Percentiles rank a stretch among this genome's conserved stretches.
These are phyloP conservation scores for Agaricus subrufescens DNA, from an alignment of 768 basidiomycete genomes.

Conservation along the genomic window DNA sequence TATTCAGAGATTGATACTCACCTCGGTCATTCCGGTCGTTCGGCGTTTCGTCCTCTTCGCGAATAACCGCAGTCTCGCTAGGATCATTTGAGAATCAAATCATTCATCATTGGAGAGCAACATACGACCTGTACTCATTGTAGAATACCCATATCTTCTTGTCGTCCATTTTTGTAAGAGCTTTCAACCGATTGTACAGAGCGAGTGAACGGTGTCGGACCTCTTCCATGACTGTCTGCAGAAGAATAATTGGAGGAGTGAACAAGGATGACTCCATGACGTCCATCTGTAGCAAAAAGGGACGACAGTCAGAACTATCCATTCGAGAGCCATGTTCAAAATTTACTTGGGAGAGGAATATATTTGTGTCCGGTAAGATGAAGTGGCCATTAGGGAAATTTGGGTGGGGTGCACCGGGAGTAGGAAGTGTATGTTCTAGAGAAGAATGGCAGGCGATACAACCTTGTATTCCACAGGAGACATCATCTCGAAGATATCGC, in stretches of 20 bases:
- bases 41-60: conserved; percentile 75
- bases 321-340: background rate
- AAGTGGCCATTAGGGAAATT: conserved; percentile 67
- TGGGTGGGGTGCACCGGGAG: conserved; percentile 55
- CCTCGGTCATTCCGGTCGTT: conserved; percentile 97
- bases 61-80: conserved; percentile 77
- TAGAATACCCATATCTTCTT: conserved; percentile 84
- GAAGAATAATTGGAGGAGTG: conserved; percentile 75
- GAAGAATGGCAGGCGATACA: conserved; percentile 58
- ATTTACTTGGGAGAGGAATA: conserved; percentile 83
- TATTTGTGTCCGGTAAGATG: conserved; percentile 91
- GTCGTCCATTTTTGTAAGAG: conserved; percentile 79
- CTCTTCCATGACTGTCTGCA: conserved; percentile 96
- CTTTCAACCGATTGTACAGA: conserved; percentile 87
- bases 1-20: conserved; percentile 21
- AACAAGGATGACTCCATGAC: conserved; percentile 78
- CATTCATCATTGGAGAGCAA: conserved; percentile 11
- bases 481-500: conserved; percentile 89
- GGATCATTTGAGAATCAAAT: background rate
- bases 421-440: conserved; percentile 47
- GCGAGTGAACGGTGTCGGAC: conserved; percentile 92
- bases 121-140: conserved; percentile 80
- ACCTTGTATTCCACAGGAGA: conserved; percentile 74
- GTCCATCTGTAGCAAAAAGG: conserved; percentile 68
- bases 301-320: conserved; percentile 1